Conservation (phyloP, 352 stramenopile species). For the Phytophthora ohioensis region DNA sequence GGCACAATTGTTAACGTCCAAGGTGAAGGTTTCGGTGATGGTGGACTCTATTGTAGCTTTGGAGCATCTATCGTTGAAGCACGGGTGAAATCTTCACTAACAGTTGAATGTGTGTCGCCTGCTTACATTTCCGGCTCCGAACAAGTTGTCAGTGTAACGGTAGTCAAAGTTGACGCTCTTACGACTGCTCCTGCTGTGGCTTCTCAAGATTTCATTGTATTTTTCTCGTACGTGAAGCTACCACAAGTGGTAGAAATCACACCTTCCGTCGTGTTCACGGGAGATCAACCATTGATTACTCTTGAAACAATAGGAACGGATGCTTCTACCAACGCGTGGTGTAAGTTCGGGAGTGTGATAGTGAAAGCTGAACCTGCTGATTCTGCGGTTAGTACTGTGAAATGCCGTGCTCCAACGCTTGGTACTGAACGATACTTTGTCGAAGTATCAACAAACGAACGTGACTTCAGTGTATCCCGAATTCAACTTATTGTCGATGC, state of each 20-base stretch:
- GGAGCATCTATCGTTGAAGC: slow-evolving; percentile 38
- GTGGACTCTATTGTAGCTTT: slow-evolving; percentile 49
- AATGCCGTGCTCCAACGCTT: slow-evolving; percentile 31
- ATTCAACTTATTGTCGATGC: slow-evolving; percentile 28
- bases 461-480: slow-evolving; percentile 53
- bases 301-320: slow-evolving; percentile 32
- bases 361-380: slow-evolving; percentile 26
- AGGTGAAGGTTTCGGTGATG: slow-evolving; percentile 43
- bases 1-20: slow-evolving; percentile 47
- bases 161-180: slow-evolving; percentile 33
- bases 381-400: slow-evolving; percentile 2
- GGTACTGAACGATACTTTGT: slow-evolving; percentile 30
- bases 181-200: not conserved
- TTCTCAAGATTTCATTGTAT: slow-evolving; percentile 21
- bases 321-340: slow-evolving; percentile 33
- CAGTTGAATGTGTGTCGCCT: slow-evolving; percentile 40
- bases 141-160: slow-evolving; percentile 34
- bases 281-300: slow-evolving; percentile 32
- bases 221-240: slow-evolving; percentile 49
- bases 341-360: slow-evolving; percentile 45
- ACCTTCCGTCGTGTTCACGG: slow-evolving; percentile 26
- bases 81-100: slow-evolving; percentile 22
- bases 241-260: slow-evolving; percentile 33
- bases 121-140: slow-evolving; percentile 20
- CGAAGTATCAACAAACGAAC: slow-evolving; percentile 53